Conservation (phyloP, 257 asterid genomes). For the Plantago elongata region DNA sequence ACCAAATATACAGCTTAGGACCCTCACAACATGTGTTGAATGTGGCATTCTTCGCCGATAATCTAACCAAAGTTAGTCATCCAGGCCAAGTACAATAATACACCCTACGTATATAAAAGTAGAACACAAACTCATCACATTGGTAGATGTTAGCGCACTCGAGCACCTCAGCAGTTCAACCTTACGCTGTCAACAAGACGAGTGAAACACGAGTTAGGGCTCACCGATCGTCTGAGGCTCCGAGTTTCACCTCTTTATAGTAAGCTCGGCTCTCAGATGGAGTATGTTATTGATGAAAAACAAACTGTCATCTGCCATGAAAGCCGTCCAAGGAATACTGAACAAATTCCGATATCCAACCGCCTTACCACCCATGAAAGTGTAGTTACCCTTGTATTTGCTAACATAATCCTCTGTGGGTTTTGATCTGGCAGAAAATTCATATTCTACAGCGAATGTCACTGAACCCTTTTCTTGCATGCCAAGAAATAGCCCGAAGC, state of each 20-base stretch:
- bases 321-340: slow-evolving; percentile 55
- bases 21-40: no score
- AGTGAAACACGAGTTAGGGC: not conserved
- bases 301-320: slow-evolving; percentile 56
- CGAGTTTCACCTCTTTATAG: slow-evolving; percentile 24
- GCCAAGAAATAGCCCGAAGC: slow-evolving; percentile 78
- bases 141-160: no score
- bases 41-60: no score
- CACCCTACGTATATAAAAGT: no score
- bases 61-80: no score
- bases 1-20: no score
- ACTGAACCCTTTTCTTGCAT: slow-evolving; percentile 71
- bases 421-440: slow-evolving; percentile 57
- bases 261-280: slow-evolving; percentile 72
- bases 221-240: not conserved
- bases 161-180: no score
- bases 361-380: slow-evolving; percentile 64
- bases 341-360: slow-evolving; percentile 70
- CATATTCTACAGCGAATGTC: slow-evolving; percentile 57
- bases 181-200: not conserved
- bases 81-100: no score
- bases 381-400: slow-evolving; percentile 56
- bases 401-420: slow-evolving; percentile 49
- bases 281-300: slow-evolving; percentile 64
- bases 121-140: no score